Base-by-base conservation (phyloP, 2,329 filamentous ascomycete genomes). In the Xylaria sp. region DNA sequence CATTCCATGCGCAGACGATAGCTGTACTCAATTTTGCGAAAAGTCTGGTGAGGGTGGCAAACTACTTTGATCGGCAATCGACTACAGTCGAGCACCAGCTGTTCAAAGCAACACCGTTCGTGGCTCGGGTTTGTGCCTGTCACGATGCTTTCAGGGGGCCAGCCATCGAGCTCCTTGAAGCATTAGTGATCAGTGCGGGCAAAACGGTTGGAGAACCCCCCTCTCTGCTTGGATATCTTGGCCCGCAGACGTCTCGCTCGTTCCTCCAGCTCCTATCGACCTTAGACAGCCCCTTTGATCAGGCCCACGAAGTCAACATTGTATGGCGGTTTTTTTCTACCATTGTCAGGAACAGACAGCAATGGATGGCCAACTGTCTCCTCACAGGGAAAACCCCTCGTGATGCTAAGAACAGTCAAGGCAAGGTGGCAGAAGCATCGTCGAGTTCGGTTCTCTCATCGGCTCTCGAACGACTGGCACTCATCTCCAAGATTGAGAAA, bases 331-430 rank as follows among this genome's bases (percentile, higher is more conserved):
- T 99, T 66, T 85, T 97, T 48, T 90, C 92, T 2, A 87, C 88
- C 2, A 88, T 97, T 43, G 84, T 99, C 56, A 89, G 89, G 61
- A 92, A 91, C 69, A 87, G 91, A 59, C 94, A 99, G 69, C 92
- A 96, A 68, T 97, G 93, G 90, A 90, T 99, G 76, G 91, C 93
- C 0, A 91, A 96, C 57, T 96, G 92, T 67, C 80, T 99, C 7
- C 84, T 97, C 38, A 97, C 92, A 6, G 94, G 92, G 19, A 88
- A 87, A 66, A 91, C 91, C 0, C 92, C 93, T 3, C 85, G 90
- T 57, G 86, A 94, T 63, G 83, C 88, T 4, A 76, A 91, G 66
- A 85, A 85, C 59, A 76, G 75, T 40, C 79, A 78, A 43, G 72
- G 76, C 43, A 81, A 81, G 61, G 75, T 80, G 22, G 75, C 79